Evolutionary conservation across 2,329 filamentous ascomycete species (phyloP), one percentile per base, ranked within the genome.

Genomic region (Canariomyces notabilis): DNA sequence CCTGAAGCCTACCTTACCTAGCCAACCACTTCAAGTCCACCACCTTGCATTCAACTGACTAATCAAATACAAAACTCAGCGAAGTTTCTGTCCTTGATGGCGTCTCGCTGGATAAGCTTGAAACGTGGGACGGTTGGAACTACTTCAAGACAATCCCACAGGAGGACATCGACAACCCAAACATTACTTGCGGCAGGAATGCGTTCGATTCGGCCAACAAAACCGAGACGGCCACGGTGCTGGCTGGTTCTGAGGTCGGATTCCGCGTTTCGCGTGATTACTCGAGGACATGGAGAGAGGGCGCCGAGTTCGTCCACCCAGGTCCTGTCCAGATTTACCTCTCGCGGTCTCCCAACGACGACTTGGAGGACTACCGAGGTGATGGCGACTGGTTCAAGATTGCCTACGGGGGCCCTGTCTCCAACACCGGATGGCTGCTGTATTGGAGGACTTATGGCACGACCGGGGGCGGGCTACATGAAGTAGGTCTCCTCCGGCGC

Each of bases 331-430:
- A 47, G 26, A 41, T 51, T 15, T 54, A 54, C 16, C 43, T 54
- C 1, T 51, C 51, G 9, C 49, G 38, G 2, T 46, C 46, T 2
- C 51, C 46, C 11, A 34, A 46, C 12, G 51, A 48, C 7, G 46
- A 51, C 14, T 31, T 50, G 20, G 23, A 29, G 38, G 12, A 18
- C 5, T 51, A 53, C 42, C 16, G 42, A 0, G 51, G 48, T 3
- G 48, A 53, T 9, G 51, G 51, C 1, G 48, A 53, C 15, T 53
- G 51, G 51, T 53, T 53, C 51, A 53, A 53, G 40, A 51, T 53
- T 26, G 51, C 51, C 7, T 46, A 49, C 18, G 48, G 23, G 1
- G 51, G 48, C 2, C 48, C 48, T 5, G 9, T 47, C 4, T 31
- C 22, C 3, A 31, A 49, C 29, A 46, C 32, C 12, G 9, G 40